Percentiles rank a stretch among this genome's conserved stretches.
Conservation (phyloP, 177 flowering plant species). For the Telopea speciosissima region DNA sequence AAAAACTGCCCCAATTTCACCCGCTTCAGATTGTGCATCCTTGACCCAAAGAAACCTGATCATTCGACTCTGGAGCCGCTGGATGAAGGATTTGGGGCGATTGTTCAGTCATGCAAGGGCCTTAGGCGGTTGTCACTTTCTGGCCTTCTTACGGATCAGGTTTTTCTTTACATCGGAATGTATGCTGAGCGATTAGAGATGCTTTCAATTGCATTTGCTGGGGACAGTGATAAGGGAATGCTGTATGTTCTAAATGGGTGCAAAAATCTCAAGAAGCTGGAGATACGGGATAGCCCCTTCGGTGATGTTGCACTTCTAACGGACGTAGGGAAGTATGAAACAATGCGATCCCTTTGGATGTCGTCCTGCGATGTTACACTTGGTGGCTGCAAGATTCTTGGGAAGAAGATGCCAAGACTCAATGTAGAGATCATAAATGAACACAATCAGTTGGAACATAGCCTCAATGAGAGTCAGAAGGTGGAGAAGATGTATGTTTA, state of each 20-base stretch:
- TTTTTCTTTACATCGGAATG: conserved; percentile 79
- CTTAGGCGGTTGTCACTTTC: conserved; percentile 71
- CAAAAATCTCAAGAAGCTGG: conserved; percentile 74
- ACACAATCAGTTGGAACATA: too few species aligned
- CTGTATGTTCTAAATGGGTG: conserved; percentile 75
- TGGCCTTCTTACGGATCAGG: conserved; percentile 77
- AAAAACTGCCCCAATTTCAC: conserved; percentile 69
- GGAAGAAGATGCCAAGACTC: conserved; percentile 61
- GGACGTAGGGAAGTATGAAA: conserved; percentile 79
- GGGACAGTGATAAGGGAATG: conserved; percentile 81
- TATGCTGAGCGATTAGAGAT: conserved; percentile 85
- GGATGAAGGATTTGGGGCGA: conserved; percentile 94
- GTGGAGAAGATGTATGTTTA: too few species aligned
- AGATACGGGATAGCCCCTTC: conserved; percentile 82
- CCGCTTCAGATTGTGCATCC: conserved; percentile 69
- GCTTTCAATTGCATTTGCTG: conserved; percentile 93
- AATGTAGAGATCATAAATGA: conserved; percentile 86
- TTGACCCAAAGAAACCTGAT: conserved; percentile 71
- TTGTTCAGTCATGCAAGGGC: conserved; percentile 73
- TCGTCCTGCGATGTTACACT: conserved; percentile 78
- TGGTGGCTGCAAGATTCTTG: conserved; percentile 72
- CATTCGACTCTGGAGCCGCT: conserved; percentile 57
- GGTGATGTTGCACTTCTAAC: conserved; percentile 68
- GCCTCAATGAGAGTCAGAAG: too few species aligned
- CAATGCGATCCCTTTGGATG: conserved; percentile 99